Conservation (phyloP, 495 filamentous ascomycete species). For the Cercophora samala region DNA sequence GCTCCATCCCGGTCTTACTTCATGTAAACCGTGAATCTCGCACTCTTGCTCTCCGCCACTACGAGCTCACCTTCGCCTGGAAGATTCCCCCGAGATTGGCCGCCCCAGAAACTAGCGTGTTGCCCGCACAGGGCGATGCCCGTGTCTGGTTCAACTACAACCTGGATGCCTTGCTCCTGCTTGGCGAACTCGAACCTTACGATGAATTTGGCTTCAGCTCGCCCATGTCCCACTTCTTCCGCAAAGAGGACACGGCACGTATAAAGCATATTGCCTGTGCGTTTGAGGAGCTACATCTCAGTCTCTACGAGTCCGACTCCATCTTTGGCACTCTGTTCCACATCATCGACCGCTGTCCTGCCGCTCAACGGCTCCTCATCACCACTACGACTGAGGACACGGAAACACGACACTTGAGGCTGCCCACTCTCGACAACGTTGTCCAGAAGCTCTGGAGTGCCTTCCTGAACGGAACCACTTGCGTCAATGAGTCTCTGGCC, state of each 20-base stretch:
- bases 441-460: slow-evolving; percentile 43
- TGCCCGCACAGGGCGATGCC: slow-evolving; percentile 24
- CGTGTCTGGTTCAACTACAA: slow-evolving; percentile 41
- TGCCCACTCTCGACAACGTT: slow-evolving; percentile 30
- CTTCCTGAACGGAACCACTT: slow-evolving; percentile 36
- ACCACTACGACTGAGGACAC: slow-evolving; percentile 34
- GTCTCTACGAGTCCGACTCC: slow-evolving; percentile 32
- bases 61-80: slow-evolving; percentile 44
- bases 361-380: slow-evolving; percentile 29
- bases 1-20: slow-evolving; percentile 38
- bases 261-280: slow-evolving; percentile 36
- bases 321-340: slow-evolving; percentile 43
- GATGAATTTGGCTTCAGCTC: slow-evolving; percentile 41
- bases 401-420: slow-evolving; percentile 19
- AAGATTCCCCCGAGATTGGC: slow-evolving; percentile 33
- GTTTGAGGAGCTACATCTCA: slow-evolving; percentile 34
- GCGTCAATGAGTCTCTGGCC: slow-evolving; percentile 32
- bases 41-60: slow-evolving; percentile 39
- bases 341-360: slow-evolving; percentile 38
- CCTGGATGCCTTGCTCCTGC: slow-evolving; percentile 38
- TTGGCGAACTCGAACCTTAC: slow-evolving; percentile 43
- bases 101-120: slow-evolving; percentile 17
- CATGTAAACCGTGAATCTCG: slow-evolving; percentile 42
- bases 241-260: slow-evolving; percentile 34
- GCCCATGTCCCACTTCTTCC: slow-evolving; percentile 43